These are phyloP conservation scores for Globisporangium cylindrosporum DNA, from an alignment of 352 stramenopile species.

Conservation along the genomic window DNA sequence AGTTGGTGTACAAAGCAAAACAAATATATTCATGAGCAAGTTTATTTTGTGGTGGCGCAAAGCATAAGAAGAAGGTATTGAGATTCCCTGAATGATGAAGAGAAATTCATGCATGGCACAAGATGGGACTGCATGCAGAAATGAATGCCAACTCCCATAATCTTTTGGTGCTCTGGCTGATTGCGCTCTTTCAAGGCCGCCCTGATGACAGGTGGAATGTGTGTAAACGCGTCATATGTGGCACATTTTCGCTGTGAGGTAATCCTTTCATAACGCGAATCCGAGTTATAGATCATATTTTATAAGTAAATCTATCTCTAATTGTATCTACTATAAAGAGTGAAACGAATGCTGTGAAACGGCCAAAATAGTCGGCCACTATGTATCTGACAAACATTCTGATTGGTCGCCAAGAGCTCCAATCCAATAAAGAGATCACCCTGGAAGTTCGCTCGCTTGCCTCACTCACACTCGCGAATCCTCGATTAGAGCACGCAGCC, in stretches of 20 bases:
- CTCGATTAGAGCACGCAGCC: background rate
- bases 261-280: background rate
- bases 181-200: background rate
- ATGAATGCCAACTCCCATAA: background rate
- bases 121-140: too few species aligned
- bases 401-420: background rate
- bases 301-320: background rate
- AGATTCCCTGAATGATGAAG: background rate
- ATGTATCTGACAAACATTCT: background rate
- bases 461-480: background rate
- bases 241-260: background rate
- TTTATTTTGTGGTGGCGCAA: background rate
- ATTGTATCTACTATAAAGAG: background rate
- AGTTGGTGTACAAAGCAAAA: background rate
- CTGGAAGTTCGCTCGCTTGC: background rate
- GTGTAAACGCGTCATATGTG: background rate
- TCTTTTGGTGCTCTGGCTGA: background rate
- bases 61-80: too few species aligned
- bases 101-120: too few species aligned
- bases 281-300: background rate
- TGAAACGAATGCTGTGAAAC: background rate
- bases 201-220: background rate
- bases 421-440: background rate
- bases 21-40: too few species aligned
- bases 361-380: background rate